phyloP scores from a whole-genome alignment of 2,329 filamentous ascomycete species.

The Fusarium napiforme region DNA sequence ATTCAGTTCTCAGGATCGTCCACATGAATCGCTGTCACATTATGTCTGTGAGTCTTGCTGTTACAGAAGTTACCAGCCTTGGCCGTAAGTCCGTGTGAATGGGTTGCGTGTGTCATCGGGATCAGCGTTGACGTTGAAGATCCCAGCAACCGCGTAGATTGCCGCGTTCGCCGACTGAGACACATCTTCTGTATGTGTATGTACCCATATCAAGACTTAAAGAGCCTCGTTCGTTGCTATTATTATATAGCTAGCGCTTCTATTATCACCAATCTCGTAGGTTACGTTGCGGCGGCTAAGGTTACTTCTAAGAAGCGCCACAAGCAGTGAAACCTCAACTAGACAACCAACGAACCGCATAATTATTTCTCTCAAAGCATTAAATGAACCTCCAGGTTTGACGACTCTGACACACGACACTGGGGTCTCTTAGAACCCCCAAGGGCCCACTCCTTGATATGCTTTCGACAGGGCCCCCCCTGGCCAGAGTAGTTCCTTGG shows the following conservation, averaged over 20 bases:
- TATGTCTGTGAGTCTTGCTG: slow-evolving; percentile 10
- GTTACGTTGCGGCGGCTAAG: neutral
- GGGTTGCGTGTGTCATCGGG: slow-evolving; percentile 10
- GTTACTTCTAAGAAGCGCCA: slow-evolving; percentile 2
- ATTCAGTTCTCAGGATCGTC: slow-evolving; percentile 39
- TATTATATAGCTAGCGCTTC: neutral
- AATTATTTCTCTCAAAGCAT: slow-evolving; percentile 7
- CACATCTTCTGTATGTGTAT: neutral
- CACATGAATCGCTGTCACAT: slow-evolving; percentile 43
- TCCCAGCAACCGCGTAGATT: slow-evolving; percentile 16
- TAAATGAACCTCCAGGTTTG: slow-evolving; percentile 18
- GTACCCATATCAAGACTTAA: neutral
- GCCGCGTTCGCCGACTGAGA: slow-evolving; percentile 18
- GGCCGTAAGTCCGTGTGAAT: slow-evolving; percentile 10
- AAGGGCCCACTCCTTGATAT: slow-evolving; percentile 29
- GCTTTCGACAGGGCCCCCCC: slow-evolving; percentile 29
- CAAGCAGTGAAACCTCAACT: slow-evolving; percentile 22
- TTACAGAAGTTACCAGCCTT: slow-evolving; percentile 9
- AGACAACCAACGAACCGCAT: slow-evolving; percentile 11
- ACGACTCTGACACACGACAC: slow-evolving; percentile 38
- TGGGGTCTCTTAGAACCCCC: slow-evolving; percentile 12
- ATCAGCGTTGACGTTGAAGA: slow-evolving; percentile 27
- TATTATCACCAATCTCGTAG: neutral
- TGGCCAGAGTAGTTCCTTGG: slow-evolving; percentile 17
- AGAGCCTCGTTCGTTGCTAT: neutral